phyloP scores from a whole-genome alignment of 176 grass and related monocot genomes.

The Zoysia japonica region DNA sequence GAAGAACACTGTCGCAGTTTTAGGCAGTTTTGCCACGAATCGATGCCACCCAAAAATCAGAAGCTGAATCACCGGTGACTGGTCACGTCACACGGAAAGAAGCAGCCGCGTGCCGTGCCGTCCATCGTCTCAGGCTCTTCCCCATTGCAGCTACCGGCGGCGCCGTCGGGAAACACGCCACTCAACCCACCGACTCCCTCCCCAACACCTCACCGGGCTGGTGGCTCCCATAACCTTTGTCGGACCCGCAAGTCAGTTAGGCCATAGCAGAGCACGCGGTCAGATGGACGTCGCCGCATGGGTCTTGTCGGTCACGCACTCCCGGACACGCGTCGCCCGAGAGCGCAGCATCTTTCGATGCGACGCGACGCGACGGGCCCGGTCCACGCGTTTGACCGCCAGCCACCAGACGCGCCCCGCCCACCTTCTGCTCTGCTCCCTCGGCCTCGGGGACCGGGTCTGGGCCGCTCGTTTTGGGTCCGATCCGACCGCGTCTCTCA shows the following conservation, averaged over 20 bases:
- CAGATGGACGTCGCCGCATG: no score
- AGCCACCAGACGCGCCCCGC: neutral
- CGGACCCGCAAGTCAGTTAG: neutral
- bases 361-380: constrained; percentile 12
- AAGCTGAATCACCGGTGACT: neutral
- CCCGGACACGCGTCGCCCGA: constrained; percentile 18
- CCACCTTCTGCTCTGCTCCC: no score
- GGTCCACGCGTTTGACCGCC: neutral
- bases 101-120: neutral
- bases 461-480: neutral
- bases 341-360: constrained; percentile 18
- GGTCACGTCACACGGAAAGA: neutral
- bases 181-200: neutral
- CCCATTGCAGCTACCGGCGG: neutral
- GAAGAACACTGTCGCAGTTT: no score
- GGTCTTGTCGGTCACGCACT: constrained; percentile 26
- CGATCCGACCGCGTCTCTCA: neutral
- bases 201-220: no score
- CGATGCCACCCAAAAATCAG: no score
- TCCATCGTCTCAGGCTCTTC: neutral
- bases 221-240: neutral
- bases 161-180: neutral
- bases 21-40: no score
- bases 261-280: neutral
- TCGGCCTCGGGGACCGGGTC: constrained; percentile 20